Evolutionary conservation across 768 basidiomycete genomes (phyloP).

Genomic region (Tricholoma matsutake): DNA sequence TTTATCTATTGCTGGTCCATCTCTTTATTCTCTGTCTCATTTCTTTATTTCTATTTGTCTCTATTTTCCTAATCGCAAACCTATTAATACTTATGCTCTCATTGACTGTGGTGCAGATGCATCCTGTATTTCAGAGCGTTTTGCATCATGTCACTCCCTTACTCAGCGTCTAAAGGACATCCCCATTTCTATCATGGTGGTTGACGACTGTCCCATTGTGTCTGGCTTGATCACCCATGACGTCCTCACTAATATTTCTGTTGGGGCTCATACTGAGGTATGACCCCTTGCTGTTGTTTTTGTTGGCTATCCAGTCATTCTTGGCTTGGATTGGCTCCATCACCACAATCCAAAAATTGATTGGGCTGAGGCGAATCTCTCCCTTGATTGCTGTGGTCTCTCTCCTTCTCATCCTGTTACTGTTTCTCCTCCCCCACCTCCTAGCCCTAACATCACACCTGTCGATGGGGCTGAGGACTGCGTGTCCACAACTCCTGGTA

Average conservation of each 20-base stretch:
- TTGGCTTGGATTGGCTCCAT: constrained; percentile 24
- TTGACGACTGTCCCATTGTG: constrained; percentile 30
- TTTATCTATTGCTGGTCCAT: constrained; percentile 11
- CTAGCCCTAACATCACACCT: background rate
- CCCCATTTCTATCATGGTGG: constrained; percentile 33
- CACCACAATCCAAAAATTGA: constrained; percentile 24
- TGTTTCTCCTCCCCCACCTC: constrained; percentile 7
- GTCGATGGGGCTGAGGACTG: constrained; percentile 3
- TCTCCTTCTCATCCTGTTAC: constrained; percentile 5
- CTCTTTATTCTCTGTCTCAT: constrained; percentile 16
- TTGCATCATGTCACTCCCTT: constrained; percentile 30
- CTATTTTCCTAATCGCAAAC: constrained; percentile 28
- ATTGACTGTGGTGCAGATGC: constrained; percentile 34
- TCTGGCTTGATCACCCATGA: constrained; percentile 33
- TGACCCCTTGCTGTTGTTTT: constrained; percentile 22
- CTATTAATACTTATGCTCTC: constrained; percentile 33
- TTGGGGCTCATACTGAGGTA: constrained; percentile 21
- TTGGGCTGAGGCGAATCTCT: too few species aligned
- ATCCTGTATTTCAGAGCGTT: constrained; percentile 34
- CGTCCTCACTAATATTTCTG: constrained; percentile 18
- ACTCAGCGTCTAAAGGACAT: constrained; percentile 24
- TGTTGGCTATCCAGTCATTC: constrained; percentile 24
- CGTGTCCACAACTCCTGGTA: constrained; percentile 5
- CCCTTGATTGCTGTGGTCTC: constrained; percentile 21
- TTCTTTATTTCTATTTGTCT: constrained; percentile 28